Evolutionary conservation across 768 basidiomycete species (phyloP).

Genomic region (Collybiopsis confluens): DNA sequence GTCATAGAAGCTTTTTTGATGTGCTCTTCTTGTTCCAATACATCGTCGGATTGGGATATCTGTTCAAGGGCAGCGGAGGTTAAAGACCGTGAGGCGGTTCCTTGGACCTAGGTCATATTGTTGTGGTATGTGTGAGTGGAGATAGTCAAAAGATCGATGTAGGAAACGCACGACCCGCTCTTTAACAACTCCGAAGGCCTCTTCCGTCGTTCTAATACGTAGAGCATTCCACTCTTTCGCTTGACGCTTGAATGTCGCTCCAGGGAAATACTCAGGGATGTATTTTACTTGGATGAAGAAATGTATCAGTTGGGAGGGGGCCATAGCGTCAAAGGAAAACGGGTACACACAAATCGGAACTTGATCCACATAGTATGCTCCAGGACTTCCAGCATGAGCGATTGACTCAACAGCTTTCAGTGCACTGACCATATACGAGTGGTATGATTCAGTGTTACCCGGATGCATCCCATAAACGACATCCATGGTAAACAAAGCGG

Average conservation of each 20-base stretch:
- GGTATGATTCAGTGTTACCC: not conserved
- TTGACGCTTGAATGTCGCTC: slow-evolving; percentile 40
- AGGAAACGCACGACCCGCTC: slow-evolving; percentile 19
- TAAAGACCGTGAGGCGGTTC: slow-evolving; percentile 12
- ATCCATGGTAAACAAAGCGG: slow-evolving; percentile 20
- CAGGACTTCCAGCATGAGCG: slow-evolving; percentile 13
- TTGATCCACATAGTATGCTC: slow-evolving; percentile 29
- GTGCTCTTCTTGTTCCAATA: slow-evolving; percentile 7
- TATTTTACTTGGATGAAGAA: slow-evolving; percentile 27
- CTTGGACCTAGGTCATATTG: slow-evolving; percentile 7
- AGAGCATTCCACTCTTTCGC: slow-evolving; percentile 29
- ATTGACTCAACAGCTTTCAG: slow-evolving; percentile 11
- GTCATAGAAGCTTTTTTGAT: slow-evolving; percentile 17
- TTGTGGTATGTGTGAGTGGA: not conserved
- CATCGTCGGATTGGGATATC: not conserved
- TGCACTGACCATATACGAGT: slow-evolving; percentile 1
- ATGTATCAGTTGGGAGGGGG: no score
- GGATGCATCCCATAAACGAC: slow-evolving; percentile 23
- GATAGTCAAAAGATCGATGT: not conserved
- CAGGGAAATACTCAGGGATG: slow-evolving; percentile 43
- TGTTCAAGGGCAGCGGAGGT: slow-evolving; percentile 6
- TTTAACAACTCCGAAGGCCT: slow-evolving; percentile 25
- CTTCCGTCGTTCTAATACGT: slow-evolving; percentile 26
- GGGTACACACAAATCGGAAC: slow-evolving; percentile 23
- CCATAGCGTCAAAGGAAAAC: no score